A percentile compares a stretch with the other conserved stretches of the same genome.
These are phyloP conservation scores for Pichia nanzhaoensis DNA, from an alignment of 805 yeast genomes.

Conservation along the genomic window DNA sequence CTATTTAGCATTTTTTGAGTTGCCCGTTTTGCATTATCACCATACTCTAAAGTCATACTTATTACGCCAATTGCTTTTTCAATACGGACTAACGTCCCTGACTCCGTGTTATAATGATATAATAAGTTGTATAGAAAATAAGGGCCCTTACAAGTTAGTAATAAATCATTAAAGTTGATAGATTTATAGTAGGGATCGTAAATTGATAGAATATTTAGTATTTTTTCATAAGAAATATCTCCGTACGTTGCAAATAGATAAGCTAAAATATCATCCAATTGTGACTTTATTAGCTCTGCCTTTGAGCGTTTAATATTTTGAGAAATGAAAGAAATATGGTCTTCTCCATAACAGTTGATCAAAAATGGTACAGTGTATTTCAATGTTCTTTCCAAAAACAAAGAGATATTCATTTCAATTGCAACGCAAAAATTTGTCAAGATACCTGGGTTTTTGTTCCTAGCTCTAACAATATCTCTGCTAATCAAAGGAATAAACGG, in stretches of 20 bases:
- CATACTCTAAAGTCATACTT: conserved; percentile 18
- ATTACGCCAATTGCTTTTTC: conserved; percentile 34
- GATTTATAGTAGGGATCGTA: conserved; percentile 39
- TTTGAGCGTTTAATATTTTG: conserved; percentile 40
- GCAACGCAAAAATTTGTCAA: conserved; percentile 57
- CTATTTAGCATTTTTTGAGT: conserved; percentile 10
- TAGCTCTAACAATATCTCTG: conserved; percentile 50
- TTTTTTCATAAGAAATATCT: conserved; percentile 41
- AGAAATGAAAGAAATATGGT: conserved; percentile 59
- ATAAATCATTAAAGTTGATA: conserved; percentile 32
- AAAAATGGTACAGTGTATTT: conserved; percentile 73
- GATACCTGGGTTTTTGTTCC: conserved; percentile 43
- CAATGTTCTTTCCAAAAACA: conserved; percentile 62
- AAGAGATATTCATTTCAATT: conserved; percentile 52
- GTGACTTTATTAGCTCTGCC: conserved; percentile 40
- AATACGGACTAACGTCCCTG: conserved; percentile 27
- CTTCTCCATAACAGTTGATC: conserved; percentile 57
- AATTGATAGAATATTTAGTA: conserved; percentile 46
- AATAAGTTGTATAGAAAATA: conserved; percentile 23
- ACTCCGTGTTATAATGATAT: conserved; percentile 33
- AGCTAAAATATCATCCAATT: conserved; percentile 51
- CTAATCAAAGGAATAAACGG: conserved; percentile 75
- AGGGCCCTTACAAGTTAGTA: conserved; percentile 13
- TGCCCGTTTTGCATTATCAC: conserved; percentile 26
- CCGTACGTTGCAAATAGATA: conserved; percentile 46